Evolutionary conservation across 331 rosid genomes (phyloP).

Genomic region (Rosa hybrid): DNA sequence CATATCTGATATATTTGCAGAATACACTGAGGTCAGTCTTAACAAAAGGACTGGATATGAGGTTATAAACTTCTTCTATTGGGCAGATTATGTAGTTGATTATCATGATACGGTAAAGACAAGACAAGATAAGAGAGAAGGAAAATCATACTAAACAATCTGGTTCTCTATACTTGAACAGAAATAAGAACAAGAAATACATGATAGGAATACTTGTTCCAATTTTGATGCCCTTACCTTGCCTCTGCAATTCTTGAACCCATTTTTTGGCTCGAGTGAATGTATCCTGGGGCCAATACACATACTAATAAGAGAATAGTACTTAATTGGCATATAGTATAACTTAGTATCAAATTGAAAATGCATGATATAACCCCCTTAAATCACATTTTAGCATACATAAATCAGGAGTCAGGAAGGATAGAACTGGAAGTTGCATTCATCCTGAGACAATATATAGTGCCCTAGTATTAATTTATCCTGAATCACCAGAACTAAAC

Average conservation of each 20-base stretch:
- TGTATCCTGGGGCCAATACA: slow-evolving; percentile 55
- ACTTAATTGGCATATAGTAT: background rate
- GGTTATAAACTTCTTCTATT: background rate
- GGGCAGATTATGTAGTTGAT: background rate
- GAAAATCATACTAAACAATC: background rate
- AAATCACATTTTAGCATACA: background rate
- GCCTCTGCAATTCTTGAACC: slow-evolving; percentile 81
- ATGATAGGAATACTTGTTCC: background rate
- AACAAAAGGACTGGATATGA: background rate
- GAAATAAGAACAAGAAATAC: background rate
- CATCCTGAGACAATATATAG: background rate
- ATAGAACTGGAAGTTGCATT: background rate
- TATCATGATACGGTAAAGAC: background rate
- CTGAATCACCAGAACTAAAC: background rate
- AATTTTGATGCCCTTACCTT: slow-evolving; percentile 47
- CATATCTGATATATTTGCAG: slow-evolving; percentile 2
- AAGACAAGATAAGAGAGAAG: background rate
- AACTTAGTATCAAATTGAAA: background rate
- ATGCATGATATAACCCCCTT: background rate
- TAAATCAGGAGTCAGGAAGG: background rate
- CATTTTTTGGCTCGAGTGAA: slow-evolving; percentile 77
- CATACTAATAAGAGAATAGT: background rate
- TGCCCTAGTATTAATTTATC: background rate
- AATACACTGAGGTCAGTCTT: background rate
- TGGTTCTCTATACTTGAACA: background rate